Conservation (phyloP, 2,329 filamentous ascomycete genomes). For the Aureobasidium musti region DNA sequence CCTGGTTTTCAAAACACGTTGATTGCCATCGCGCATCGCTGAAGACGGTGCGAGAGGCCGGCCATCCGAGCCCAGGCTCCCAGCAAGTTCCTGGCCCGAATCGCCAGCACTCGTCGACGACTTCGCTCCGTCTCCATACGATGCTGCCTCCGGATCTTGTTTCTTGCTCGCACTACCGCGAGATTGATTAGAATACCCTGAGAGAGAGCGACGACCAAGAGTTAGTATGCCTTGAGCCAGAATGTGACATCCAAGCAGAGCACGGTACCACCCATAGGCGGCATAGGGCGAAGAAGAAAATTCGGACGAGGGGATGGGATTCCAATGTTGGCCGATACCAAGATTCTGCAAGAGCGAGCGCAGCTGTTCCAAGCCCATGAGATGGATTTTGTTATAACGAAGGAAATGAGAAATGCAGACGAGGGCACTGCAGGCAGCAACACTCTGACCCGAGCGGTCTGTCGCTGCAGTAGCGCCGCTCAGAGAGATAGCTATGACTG, state of each 20-base stretch:
- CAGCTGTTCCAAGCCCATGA: constrained; percentile 43
- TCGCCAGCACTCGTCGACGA: constrained; percentile 37
- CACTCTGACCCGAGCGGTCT: constrained; percentile 69
- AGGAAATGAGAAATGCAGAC: constrained; percentile 57
- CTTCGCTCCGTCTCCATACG: constrained; percentile 21
- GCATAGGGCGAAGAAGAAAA: constrained; percentile 42
- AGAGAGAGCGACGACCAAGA: constrained; percentile 57
- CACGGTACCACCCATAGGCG: constrained; percentile 67
- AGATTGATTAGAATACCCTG: constrained; percentile 16
- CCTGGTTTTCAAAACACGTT: constrained; percentile 65
- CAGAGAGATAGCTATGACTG: constrained; percentile 87
- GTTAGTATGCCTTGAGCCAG: constrained; percentile 71
- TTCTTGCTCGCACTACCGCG: constrained; percentile 25
- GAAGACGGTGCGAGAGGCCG: constrained; percentile 55
- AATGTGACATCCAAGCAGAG: constrained; percentile 72
- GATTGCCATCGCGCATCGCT: constrained; percentile 56
- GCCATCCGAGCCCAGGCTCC: constrained; percentile 49
- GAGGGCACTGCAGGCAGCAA: constrained; percentile 69
- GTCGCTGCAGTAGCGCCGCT: constrained; percentile 75
- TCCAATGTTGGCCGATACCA: constrained; percentile 39
- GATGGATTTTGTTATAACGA: constrained; percentile 54
- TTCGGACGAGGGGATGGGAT: constrained; percentile 33
- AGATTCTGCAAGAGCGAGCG: constrained; percentile 43
- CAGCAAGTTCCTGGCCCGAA: constrained; percentile 49
- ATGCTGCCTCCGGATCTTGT: constrained; percentile 62